A percentile compares a stretch with the other conserved stretches of the same genome.
These are phyloP conservation scores for Annulohypoxylon maeteangense DNA, from an alignment of 495 filamentous ascomycete species.

Conservation along the genomic window DNA sequence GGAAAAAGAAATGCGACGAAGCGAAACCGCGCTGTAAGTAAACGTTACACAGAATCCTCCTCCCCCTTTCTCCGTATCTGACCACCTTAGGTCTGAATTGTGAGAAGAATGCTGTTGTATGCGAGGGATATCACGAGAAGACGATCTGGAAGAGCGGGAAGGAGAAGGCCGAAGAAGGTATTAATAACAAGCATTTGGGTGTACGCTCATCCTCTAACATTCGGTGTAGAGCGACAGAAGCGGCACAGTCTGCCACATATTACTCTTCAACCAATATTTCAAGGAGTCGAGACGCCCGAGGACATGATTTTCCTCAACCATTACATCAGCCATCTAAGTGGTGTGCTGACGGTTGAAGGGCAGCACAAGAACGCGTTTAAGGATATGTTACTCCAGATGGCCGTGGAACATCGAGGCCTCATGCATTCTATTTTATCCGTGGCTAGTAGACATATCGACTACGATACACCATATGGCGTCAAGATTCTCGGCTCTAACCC, in stretches of 20 bases:
- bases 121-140: conserved; percentile 92
- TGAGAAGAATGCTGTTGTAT: conserved; percentile 92
- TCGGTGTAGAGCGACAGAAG: conserved; percentile 56
- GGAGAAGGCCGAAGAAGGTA: conserved; percentile 81
- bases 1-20: conserved; percentile 98
- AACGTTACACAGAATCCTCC: neutral
- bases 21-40: conserved; percentile 84
- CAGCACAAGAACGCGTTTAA: conserved; percentile 91
- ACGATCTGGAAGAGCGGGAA: conserved; percentile 87
- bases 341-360: conserved; percentile 83
- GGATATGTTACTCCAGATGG: conserved; percentile 87
- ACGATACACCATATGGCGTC: conserved; percentile 59
- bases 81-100: conserved; percentile 77
- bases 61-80: conserved; percentile 34
- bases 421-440: conserved; percentile 95
- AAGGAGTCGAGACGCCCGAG: conserved; percentile 85
- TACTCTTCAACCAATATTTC: conserved; percentile 79
- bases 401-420: conserved; percentile 80
- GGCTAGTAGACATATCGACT: conserved; percentile 82
- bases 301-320: conserved; percentile 88
- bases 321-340: conserved; percentile 82
- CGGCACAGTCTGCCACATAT: conserved; percentile 63
- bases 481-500: conserved; percentile 59
- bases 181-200: conserved; percentile 37
- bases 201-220: conserved; percentile 46